Evolutionary conservation across 2,329 filamentous ascomycete species (phyloP).

Genomic region (Microdochium bolleyi): DNA sequence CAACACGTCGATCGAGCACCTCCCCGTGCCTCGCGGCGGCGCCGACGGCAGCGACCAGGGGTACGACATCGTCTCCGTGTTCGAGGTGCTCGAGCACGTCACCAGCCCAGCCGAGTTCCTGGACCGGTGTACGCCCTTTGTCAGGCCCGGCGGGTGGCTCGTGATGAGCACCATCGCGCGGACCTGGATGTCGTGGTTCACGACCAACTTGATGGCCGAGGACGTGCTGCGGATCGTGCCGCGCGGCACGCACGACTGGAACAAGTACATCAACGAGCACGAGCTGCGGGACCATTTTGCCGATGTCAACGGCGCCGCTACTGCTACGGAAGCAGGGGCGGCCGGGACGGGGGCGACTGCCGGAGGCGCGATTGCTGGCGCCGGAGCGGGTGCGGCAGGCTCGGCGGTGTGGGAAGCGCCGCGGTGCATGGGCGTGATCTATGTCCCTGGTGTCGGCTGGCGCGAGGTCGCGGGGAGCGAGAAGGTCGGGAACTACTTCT

Average conservation of each 20-base stretch:
- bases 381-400: not conserved
- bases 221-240: conserved; percentile 83
- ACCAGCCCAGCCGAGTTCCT: conserved; percentile 69
- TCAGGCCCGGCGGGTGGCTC: conserved; percentile 88
- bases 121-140: conserved; percentile 60
- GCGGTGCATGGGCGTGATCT: conserved; percentile 71
- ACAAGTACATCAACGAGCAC: conserved; percentile 83
- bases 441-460: conserved; percentile 88
- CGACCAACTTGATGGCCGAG: conserved; percentile 88
- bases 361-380: conserved; percentile 11
- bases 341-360: not conserved
- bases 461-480: conserved; percentile 74
- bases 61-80: conserved; percentile 79
- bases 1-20: conserved; percentile 68
- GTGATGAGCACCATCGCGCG: conserved; percentile 87
- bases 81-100: conserved; percentile 95
- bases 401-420: not conserved
- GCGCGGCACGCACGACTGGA: conserved; percentile 90
- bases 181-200: conserved; percentile 82
- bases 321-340: conserved; percentile 51
- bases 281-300: conserved; percentile 59
- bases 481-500: conserved; percentile 91
- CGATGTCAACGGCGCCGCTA: conserved; percentile 24
- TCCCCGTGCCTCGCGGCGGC: conserved; percentile 32
- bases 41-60: conserved; percentile 22